Percentiles rank a stretch among this genome's conserved stretches.
phyloP scores from a whole-genome alignment of 1,284 basidiomycete genomes.

The Neonothopanus nambi region DNA sequence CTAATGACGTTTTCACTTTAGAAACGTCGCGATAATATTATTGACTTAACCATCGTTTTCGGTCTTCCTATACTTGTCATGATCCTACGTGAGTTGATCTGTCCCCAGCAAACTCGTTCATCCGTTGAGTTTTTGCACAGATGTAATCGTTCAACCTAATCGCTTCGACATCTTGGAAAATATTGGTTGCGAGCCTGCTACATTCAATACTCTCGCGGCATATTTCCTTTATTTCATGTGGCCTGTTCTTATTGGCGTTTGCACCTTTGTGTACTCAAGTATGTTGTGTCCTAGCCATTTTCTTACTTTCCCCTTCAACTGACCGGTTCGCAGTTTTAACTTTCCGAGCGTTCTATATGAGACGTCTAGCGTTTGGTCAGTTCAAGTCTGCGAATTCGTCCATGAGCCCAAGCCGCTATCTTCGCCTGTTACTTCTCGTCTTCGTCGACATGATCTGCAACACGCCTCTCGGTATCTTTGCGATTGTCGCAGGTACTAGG shows the following conservation, averaged over 20 bases:
- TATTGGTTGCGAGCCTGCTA: constrained; percentile 17
- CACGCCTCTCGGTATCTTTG: constrained; percentile 38
- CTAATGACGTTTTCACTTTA: no score
- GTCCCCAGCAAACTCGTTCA: no score
- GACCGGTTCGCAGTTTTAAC: constrained; percentile 32
- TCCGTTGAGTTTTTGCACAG: constrained; percentile 25
- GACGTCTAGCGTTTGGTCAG: constrained; percentile 37
- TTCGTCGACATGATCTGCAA: constrained; percentile 41
- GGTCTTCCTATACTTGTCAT: constrained; percentile 10
- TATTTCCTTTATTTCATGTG: constrained; percentile 27
- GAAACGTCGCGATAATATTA: constrained; percentile 9
- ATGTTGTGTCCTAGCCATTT: no score
- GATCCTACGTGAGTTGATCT: constrained; percentile 2
- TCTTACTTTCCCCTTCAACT: constrained; percentile 16
- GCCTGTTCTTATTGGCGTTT: constrained; percentile 40
- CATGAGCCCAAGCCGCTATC: constrained; percentile 37
- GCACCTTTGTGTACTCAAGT: constrained; percentile 34
- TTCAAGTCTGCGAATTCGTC: constrained; percentile 32
- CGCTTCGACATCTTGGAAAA: constrained; percentile 21
- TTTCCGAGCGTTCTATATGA: constrained; percentile 29
- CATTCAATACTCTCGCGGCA: constrained; percentile 13
- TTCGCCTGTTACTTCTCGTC: constrained; percentile 46
- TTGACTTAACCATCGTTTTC: constrained; percentile 5
- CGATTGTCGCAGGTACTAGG: constrained; percentile 18
- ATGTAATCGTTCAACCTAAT: constrained; percentile 32